Evolutionary conservation across 139 green algal genomes (phyloP), one percentile per base, ranked within the genome.

Genomic region (Zygnema circumcarinatum): DNA sequence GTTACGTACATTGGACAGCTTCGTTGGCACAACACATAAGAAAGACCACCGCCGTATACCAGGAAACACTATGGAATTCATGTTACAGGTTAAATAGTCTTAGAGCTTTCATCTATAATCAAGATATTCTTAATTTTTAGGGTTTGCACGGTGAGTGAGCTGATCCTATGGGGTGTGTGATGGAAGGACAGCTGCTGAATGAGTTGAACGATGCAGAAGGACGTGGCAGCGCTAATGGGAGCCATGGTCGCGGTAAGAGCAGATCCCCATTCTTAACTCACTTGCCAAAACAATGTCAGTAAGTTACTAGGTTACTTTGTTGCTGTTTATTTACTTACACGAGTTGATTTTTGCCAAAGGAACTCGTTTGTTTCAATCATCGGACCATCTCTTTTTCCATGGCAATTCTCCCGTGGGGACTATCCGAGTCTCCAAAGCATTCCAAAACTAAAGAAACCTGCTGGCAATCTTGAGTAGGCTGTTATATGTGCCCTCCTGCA

Each of bases 361-460:
- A 7, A 62, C 47, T 62, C 16, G 7, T 62, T 62, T 62, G 16
- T 25, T 62, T 62, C 16, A 25, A 62, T 25, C 16, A 62, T 62
- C 7, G 7, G 16, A 25, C 7, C 16, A 62, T 62, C 16, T 62
- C 16, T 62, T 62, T 62, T 62, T 62, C n/a, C n/a, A n/a, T n/a
- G n/a, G n/a, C n/a, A n/a, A n/a, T n/a, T n/a, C n/a, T n/a, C n/a
- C n/a, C n/a, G n/a, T n/a, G n/a, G n/a, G n/a, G n/a, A n/a, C n/a
- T n/a, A n/a, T 72, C 25, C 54, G 54, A 25, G 54, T 72, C 25
- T 72, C 25, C 29, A 29, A 33, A 72, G 25, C 25, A 33, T 25
- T 72, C 54, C 54, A 72, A 72, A 72, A 29, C 54, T 29, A 25
- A 25, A 33, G 54, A 79, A 36, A 79, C 21, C 72, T 79, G 21